These are phyloP conservation scores for Podospora tetraspora DNA, from an alignment of 495 filamentous ascomycete genomes.

Conservation along the genomic window DNA sequence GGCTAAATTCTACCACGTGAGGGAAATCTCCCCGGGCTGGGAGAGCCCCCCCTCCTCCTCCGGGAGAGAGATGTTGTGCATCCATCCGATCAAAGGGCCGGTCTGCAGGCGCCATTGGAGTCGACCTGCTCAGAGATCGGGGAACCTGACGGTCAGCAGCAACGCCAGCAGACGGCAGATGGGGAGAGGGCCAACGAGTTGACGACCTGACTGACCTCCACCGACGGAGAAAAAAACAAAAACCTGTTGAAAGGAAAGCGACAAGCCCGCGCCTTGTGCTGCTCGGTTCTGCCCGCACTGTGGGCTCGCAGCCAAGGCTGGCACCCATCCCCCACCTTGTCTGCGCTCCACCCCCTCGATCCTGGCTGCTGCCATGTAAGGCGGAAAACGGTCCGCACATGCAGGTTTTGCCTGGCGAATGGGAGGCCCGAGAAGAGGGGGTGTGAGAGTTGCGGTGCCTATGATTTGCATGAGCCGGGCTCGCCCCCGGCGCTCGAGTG, in stretches of 20 bases:
- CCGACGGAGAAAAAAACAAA: neutral
- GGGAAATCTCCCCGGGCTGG: slow-evolving; percentile 3
- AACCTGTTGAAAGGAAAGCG: neutral
- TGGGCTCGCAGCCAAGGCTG: slow-evolving; percentile 4
- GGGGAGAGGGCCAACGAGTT: neutral
- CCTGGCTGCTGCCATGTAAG: slow-evolving; percentile 35
- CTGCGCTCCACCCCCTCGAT: slow-evolving; percentile 21
- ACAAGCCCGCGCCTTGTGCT: neutral
- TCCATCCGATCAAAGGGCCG: slow-evolving; percentile 1
- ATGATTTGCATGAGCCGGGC: slow-evolving; percentile 36
- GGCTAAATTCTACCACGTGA: slow-evolving; percentile 12
- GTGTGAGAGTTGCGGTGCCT: slow-evolving; percentile 23
- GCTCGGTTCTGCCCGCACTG: slow-evolving; percentile 11
- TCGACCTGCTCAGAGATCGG: neutral
- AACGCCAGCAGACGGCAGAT: slow-evolving; percentile 3
- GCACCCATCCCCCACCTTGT: slow-evolving; percentile 14
- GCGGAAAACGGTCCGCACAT: slow-evolving; percentile 42
- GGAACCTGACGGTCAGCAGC: slow-evolving; percentile 7
- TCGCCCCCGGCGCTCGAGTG: slow-evolving; percentile 18
- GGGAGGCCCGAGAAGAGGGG: slow-evolving; percentile 22
- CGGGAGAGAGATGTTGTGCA: slow-evolving; percentile 14
- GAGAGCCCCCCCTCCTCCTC: neutral
- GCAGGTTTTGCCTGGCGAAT: slow-evolving; percentile 32
- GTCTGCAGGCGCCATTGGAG: slow-evolving; percentile 14
- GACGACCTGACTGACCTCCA: neutral